phyloP scores from a whole-genome alignment of 2,329 filamentous ascomycete species.

The Acrocalymma vagum region DNA sequence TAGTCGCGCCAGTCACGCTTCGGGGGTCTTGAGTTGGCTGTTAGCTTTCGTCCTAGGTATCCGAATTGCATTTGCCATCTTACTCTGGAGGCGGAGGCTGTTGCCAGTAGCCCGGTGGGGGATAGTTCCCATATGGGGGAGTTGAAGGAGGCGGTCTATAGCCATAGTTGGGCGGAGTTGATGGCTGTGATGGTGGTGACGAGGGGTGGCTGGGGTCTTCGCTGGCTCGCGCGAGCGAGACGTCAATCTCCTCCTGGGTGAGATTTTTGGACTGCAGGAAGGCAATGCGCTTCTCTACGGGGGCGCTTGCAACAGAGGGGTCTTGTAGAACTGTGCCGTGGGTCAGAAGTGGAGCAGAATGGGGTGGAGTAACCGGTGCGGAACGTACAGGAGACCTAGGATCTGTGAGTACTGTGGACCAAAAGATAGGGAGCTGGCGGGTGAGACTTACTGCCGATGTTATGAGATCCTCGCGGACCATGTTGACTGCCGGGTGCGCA shows the following conservation, averaged over 20 bases:
- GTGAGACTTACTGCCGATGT: slow-evolving; percentile 69
- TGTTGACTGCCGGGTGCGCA: slow-evolving; percentile 59
- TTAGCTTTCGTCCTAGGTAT: too few relatives aligned
- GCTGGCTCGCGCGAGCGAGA: slow-evolving; percentile 78
- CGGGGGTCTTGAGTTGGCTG: slow-evolving; percentile 59
- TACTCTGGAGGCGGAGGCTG: slow-evolving; percentile 64
- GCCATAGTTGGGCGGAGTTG: slow-evolving; percentile 46
- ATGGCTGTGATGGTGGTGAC: slow-evolving; percentile 57
- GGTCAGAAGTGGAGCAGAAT: slow-evolving; percentile 22
- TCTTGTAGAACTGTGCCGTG: slow-evolving; percentile 82
- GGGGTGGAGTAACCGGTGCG: slow-evolving; percentile 1
- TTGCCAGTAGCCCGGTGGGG: slow-evolving; percentile 61
- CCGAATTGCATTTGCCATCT: too few relatives aligned
- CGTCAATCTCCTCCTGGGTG: slow-evolving; percentile 92
- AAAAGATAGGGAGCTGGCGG: not conserved
- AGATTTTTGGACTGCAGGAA: slow-evolving; percentile 97
- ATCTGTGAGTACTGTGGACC: slow-evolving; percentile 28
- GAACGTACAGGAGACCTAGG: slow-evolving; percentile 61
- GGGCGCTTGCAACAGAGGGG: slow-evolving; percentile 85
- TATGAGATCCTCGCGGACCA: slow-evolving; percentile 94
- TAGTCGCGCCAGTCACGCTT: slow-evolving; percentile 96
- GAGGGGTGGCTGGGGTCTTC: slow-evolving; percentile 60
- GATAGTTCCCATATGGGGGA: slow-evolving; percentile 60
- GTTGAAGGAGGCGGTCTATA: slow-evolving; percentile 57
- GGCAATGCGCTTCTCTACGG: slow-evolving; percentile 90